Evolutionary conservation across 768 basidiomycete genomes (phyloP), one percentile per base, ranked within the genome.

Genomic region (Fibroporia radiculosa): DNA sequence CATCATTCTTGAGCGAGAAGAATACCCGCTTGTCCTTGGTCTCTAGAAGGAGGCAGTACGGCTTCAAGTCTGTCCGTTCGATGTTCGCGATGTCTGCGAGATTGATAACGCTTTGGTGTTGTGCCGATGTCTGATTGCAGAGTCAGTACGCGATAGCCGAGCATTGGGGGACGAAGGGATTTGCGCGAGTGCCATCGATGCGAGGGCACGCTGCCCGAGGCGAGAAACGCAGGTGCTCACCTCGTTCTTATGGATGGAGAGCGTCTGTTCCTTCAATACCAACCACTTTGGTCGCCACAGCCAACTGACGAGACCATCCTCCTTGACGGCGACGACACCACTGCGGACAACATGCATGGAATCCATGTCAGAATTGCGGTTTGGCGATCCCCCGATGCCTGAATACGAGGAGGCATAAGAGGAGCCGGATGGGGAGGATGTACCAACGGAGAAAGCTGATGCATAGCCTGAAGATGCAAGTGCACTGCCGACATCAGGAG

Each of bases 241-340:
- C 77, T 97, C 95, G 55, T 78, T 88, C 72, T 93, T 97, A 60
- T 92, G 89, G 46, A 98, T 78, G 16, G 77, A 73, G 37, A 99
- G 63, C 7, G 80, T 71, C 54, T 80, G 74, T 39, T 92, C 90
- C 56, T 79, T 85, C 50, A 99, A 71, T 4, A 95, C 74, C 45
- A 97, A 67, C 84, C 86, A 97, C 62, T 90, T 87, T 58, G 85
- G 78, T 62, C 84, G 79, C 82, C 93, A 97, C 40, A 96, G 73
- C 75, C 89, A 93, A 50, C 85, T 87, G 2, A 86, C 81, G 51
- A 97, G 81, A 1, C 91, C 88, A 40, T 96, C 93, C 63, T 99
- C 95, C 72, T 98, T 98, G 56, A 95, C 72, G 61, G 75, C 84
- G 35, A 88, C 91, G 33, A 67, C 67, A n/a, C 87, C 95, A 44